Percentiles rank a stretch among this genome's conserved stretches.
phyloP scores from a whole-genome alignment of 345 rosid genomes.

The Populus euphratica region DNA sequence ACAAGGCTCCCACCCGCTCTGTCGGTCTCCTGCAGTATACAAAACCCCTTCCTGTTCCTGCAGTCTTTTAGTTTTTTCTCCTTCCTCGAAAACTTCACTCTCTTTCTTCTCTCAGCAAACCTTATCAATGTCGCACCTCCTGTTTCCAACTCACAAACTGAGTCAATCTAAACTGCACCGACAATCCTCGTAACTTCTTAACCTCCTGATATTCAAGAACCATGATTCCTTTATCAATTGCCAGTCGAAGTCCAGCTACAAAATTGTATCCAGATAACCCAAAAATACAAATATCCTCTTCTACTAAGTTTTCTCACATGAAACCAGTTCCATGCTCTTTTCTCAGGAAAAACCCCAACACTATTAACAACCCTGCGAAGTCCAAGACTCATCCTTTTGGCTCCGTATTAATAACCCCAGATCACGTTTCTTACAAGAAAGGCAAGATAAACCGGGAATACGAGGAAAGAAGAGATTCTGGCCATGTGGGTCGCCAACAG shows the following conservation, averaged over 20 bases:
- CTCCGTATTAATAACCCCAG: conserved; percentile 23
- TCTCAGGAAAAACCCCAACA: conserved; percentile 17
- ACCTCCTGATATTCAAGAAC: not conserved
- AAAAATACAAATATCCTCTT: not conserved
- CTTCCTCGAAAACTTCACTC: not conserved
- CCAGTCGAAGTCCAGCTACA: conserved; percentile 6
- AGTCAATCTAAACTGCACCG: not conserved
- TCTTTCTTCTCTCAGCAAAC: not conserved
- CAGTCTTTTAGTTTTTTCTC: conserved; percentile 6
- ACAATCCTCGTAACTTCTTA: not conserved
- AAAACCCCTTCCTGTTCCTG: not conserved
- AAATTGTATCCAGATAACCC: conserved; percentile 12
- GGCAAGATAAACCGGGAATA: conserved; percentile 16
- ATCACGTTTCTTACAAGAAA: conserved; percentile 34
- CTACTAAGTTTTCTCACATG: conserved; percentile 2
- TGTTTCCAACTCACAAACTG: not conserved
- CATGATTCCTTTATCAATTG: conserved; percentile 11
- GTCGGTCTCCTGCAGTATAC: not conserved
- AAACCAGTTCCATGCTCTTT: conserved; percentile 10
- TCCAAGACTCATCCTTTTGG: conserved; percentile 23
- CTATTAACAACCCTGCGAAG: conserved; percentile 17
- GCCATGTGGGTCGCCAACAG: conserved; percentile 43
- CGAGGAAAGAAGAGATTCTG: conserved; percentile 30
- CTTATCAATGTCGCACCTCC: not conserved
- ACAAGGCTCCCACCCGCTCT: not conserved